Percentiles rank a stretch among this genome's conserved stretches.
Conservation (phyloP, 495 filamentous ascomycete genomes). For the Elasticomyces elasticus region DNA sequence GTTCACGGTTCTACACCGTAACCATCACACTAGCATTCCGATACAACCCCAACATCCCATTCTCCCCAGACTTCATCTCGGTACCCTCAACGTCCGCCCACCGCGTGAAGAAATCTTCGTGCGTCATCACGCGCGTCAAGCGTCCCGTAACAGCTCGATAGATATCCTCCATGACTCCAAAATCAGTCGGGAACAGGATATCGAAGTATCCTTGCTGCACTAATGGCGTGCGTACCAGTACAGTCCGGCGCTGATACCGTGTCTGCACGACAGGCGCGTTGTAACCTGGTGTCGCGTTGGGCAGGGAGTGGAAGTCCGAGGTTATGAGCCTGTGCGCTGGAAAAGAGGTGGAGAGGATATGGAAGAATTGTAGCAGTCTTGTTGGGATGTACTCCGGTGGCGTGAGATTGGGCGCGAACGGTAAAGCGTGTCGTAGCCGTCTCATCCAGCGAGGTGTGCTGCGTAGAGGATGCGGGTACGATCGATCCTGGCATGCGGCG, state of each 20-base stretch:
- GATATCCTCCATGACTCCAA: constrained; percentile 73
- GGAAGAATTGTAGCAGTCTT: constrained; percentile 90
- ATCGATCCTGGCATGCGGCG: constrained; percentile 43
- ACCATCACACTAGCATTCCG: constrained; percentile 85
- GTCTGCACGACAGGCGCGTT: constrained; percentile 96
- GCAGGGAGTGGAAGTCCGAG: constrained; percentile 79
- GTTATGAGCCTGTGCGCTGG: constrained; percentile 81
- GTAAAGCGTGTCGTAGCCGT: constrained; percentile 48
- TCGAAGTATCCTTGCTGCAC: constrained; percentile 99
- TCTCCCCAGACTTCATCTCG: constrained; percentile 79
- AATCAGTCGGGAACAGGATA: constrained; percentile 96
- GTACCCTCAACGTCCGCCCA: constrained; percentile 91
- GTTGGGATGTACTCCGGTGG: constrained; percentile 89
- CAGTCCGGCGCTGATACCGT: constrained; percentile 69
- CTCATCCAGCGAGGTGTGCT: constrained; percentile 31
- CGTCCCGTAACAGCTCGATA: constrained; percentile 89
- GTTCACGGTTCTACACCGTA: too few relatives aligned
- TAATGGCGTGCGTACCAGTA: constrained; percentile 83
- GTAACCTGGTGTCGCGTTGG: constrained; percentile 67
- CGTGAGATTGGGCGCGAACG: constrained; percentile 63
- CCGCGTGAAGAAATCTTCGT: constrained; percentile 79
- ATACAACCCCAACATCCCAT: constrained; percentile 87
- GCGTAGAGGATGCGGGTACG: constrained; percentile 41
- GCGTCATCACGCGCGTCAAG: constrained; percentile 68
- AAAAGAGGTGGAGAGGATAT: constrained; percentile 75